Conservation (phyloP, 2,329 filamentous ascomycete species). For the Fusarium sambucinum region DNA sequence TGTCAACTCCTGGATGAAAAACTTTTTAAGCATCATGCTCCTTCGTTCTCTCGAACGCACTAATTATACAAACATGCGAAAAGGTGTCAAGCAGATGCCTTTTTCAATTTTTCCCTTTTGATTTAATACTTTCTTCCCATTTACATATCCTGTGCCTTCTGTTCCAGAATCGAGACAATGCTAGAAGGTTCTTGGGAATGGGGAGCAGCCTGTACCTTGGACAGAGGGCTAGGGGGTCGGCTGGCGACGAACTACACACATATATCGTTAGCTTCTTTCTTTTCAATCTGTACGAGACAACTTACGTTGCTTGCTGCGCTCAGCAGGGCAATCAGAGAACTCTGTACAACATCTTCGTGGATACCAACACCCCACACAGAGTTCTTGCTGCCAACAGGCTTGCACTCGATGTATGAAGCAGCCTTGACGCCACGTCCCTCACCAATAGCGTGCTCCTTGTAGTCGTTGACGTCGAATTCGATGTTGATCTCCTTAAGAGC, state of each 20-base stretch:
- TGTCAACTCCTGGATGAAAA: neutral
- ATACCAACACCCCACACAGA: slow-evolving; percentile 93
- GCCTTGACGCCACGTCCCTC: slow-evolving; percentile 84
- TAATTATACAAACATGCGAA: slow-evolving; percentile 19
- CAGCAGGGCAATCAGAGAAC: slow-evolving; percentile 83
- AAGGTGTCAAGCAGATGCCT: neutral
- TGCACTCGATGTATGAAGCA: slow-evolving; percentile 96
- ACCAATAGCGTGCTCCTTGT: slow-evolving; percentile 96
- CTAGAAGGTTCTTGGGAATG: slow-evolving; percentile 19
- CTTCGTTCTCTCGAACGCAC: slow-evolving; percentile 1
- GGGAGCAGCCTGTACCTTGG: slow-evolving; percentile 8
- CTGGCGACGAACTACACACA: slow-evolving; percentile 22
- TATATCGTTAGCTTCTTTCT: neutral
- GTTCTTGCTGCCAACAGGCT: slow-evolving; percentile 71
- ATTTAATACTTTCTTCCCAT: neutral
- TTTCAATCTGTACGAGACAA: fast-evolving
- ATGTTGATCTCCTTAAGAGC: slow-evolving; percentile 84
- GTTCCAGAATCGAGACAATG: slow-evolving; percentile 28
- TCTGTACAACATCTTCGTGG: slow-evolving; percentile 91
- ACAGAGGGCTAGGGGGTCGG: slow-evolving; percentile 24
- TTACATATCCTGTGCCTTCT: slow-evolving; percentile 35
- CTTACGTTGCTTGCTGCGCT: slow-evolving; percentile 88
- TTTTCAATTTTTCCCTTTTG: neutral
- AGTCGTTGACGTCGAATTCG: slow-evolving; percentile 90
- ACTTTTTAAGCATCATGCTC: neutral